phyloP scores from a whole-genome alignment of 2,329 filamentous ascomycete species.

The Scorias spongiosa region DNA sequence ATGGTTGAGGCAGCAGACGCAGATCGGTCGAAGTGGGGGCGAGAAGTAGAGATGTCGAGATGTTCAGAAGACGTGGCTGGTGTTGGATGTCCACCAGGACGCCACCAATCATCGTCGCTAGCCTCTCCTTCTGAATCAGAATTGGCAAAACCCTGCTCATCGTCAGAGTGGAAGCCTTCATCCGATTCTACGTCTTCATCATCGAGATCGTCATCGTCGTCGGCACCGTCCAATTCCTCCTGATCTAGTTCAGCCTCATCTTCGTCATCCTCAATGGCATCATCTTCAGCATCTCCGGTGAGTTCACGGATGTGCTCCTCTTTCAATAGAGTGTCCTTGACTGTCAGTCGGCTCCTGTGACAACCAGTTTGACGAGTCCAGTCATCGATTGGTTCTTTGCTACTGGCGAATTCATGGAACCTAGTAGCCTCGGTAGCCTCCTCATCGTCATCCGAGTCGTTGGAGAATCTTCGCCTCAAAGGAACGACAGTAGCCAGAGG shows the following conservation, averaged over 20 bases:
- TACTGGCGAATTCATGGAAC: constrained; percentile 88
- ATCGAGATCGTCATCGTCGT: constrained; percentile 38
- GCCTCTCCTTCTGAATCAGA: constrained; percentile 54
- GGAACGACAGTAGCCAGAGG: background rate
- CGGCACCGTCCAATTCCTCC: constrained; percentile 32
- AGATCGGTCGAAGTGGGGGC: constrained; percentile 25
- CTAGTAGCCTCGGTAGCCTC: constrained; percentile 39
- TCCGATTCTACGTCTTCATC: constrained; percentile 43
- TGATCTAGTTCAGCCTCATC: constrained; percentile 35
- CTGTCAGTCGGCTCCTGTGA: constrained; percentile 58
- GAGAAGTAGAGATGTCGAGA: constrained; percentile 26
- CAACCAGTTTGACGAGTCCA: constrained; percentile 66
- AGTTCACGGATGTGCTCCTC: constrained; percentile 78
- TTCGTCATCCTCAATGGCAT: constrained; percentile 25
- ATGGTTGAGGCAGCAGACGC: constrained; percentile 40
- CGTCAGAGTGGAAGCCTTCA: constrained; percentile 68
- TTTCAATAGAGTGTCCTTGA: constrained; percentile 77
- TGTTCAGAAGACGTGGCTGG: constrained; percentile 41
- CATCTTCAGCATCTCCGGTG: constrained; percentile 66
- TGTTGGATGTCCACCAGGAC: constrained; percentile 38
- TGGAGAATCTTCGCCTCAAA: constrained; percentile 10
- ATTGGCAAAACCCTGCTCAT: constrained; percentile 55
- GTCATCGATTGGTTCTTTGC: constrained; percentile 67
- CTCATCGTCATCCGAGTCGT: constrained; percentile 23
- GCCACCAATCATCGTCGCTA: constrained; percentile 54